These are phyloP conservation scores for Penicillium manginii DNA, from an alignment of 495 filamentous ascomycete genomes.

Conservation along the genomic window DNA sequence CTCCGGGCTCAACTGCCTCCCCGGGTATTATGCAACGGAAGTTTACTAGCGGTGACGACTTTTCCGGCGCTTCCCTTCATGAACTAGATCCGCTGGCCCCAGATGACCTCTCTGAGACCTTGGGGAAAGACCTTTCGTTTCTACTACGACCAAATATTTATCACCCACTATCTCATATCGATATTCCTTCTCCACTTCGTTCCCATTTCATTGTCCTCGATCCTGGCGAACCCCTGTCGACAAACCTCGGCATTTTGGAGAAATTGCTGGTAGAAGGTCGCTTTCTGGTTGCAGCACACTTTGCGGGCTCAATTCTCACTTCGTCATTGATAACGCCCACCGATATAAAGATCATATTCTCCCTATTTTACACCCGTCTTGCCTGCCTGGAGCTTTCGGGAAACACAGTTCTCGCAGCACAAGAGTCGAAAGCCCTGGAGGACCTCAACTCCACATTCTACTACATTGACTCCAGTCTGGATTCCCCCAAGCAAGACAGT, in stretches of 20 bases:
- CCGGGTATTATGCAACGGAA: slow-evolving; percentile 16
- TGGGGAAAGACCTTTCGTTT: slow-evolving; percentile 74
- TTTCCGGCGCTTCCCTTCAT: slow-evolving; percentile 35
- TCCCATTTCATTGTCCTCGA: slow-evolving; percentile 44
- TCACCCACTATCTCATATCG: slow-evolving; percentile 71
- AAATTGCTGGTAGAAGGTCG: slow-evolving; percentile 74
- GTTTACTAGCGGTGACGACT: slow-evolving; percentile 16
- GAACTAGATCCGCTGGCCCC: slow-evolving; percentile 39
- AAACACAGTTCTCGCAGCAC: slow-evolving; percentile 73
- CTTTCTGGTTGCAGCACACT: slow-evolving; percentile 61
- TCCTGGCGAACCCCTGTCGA: slow-evolving; percentile 41
- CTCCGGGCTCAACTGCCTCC: slow-evolving; percentile 16
- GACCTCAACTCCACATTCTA: slow-evolving; percentile 75
- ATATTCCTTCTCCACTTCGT: slow-evolving; percentile 67
- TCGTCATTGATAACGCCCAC: slow-evolving; percentile 52
- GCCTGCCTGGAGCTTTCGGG: slow-evolving; percentile 77
- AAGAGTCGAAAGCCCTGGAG: slow-evolving; percentile 82
- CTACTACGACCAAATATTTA: slow-evolving; percentile 79
- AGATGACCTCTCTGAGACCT: slow-evolving; percentile 38
- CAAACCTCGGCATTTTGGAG: slow-evolving; percentile 52
- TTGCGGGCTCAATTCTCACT: slow-evolving; percentile 44
- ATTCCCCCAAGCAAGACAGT: slow-evolving; percentile 32
- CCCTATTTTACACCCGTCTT: slow-evolving; percentile 79
- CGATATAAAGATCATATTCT: slow-evolving; percentile 68
- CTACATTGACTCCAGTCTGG: slow-evolving; percentile 51